phyloP scores from a whole-genome alignment of 495 filamentous ascomycete species.

The Polyplosphaeria fusca region DNA sequence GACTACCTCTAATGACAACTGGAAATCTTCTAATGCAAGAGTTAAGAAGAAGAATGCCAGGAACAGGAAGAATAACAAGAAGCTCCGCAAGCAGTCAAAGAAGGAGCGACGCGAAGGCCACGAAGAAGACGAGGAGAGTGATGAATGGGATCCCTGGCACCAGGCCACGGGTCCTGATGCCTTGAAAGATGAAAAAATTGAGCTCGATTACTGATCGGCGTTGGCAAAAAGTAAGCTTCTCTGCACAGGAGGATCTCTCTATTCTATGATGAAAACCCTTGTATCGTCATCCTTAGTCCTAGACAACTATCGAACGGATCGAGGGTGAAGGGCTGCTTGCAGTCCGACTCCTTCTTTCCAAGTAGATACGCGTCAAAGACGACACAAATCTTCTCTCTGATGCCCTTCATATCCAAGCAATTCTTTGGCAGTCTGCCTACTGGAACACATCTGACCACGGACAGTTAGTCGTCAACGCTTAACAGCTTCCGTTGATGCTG shows the following conservation, averaged over 20 bases:
- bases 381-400: slow-evolving; percentile 2
- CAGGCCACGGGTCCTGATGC: slow-evolving; percentile 39
- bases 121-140: slow-evolving; percentile 19
- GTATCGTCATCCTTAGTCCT: slow-evolving; percentile 70
- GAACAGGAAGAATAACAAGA: slow-evolving; percentile 38
- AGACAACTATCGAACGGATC: slow-evolving; percentile 38
- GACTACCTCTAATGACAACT: background rate
- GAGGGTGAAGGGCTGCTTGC: slow-evolving; percentile 44
- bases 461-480: too few relatives aligned
- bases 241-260: slow-evolving; percentile 14
- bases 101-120: background rate
- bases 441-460: too few relatives aligned
- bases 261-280: slow-evolving; percentile 56
- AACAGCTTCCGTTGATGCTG: too few relatives aligned
- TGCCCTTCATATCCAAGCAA: too few relatives aligned
- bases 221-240: too few relatives aligned
- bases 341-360: slow-evolving; percentile 34
- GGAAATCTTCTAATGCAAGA: slow-evolving; percentile 1
- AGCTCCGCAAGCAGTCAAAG: slow-evolving; percentile 48
- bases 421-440: too few relatives aligned
- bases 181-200: slow-evolving; percentile 21
- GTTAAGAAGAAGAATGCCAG: slow-evolving; percentile 24
- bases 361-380: too few relatives aligned
- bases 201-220: slow-evolving; percentile 40
- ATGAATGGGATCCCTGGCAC: slow-evolving; percentile 37